Conservation (phyloP, 257 asterid genomes). For the Solanum peruvianum region DNA sequence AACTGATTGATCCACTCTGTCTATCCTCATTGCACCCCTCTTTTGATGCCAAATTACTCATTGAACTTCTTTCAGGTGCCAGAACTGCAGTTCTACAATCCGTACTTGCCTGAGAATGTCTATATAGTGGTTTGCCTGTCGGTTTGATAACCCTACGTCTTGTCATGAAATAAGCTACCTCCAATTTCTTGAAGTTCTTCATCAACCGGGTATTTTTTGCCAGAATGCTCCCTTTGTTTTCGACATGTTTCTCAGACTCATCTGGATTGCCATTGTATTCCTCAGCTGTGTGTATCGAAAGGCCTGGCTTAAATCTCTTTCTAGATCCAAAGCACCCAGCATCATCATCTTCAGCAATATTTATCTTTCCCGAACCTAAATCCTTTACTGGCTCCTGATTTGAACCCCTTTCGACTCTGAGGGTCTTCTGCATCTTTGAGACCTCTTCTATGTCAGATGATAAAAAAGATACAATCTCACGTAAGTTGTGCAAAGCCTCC, state of each 20-base stretch:
- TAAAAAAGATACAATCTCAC: slow-evolving; percentile 50
- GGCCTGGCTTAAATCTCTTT: slow-evolving; percentile 55
- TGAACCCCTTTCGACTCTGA: slow-evolving; percentile 35
- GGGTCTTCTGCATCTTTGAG: slow-evolving; percentile 39
- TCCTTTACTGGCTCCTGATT: slow-evolving; percentile 29
- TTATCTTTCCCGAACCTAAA: slow-evolving; percentile 18
- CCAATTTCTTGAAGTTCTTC: slow-evolving; percentile 75
- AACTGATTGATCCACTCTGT: slow-evolving; percentile 55
- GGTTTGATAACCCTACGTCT: slow-evolving; percentile 45
- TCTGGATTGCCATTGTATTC: slow-evolving; percentile 23
- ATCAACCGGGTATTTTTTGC: slow-evolving; percentile 57
- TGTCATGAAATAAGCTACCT: slow-evolving; percentile 64
- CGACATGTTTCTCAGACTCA: slow-evolving; percentile 22
- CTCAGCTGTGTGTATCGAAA: slow-evolving; percentile 4
- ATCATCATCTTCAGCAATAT: slow-evolving; percentile 34
- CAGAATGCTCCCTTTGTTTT: slow-evolving; percentile 30
- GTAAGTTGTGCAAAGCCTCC: slow-evolving; percentile 51
- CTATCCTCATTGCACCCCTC: slow-evolving; percentile 34
- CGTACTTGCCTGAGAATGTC: slow-evolving; percentile 36
- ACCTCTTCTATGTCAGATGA: slow-evolving; percentile 82
- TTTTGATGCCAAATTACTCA: slow-evolving; percentile 52
- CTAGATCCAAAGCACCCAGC: slow-evolving; percentile 57
- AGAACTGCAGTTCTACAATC: slow-evolving; percentile 40
- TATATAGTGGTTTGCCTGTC: slow-evolving; percentile 16
- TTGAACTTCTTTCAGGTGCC: slow-evolving; percentile 64